Conservation (phyloP, 2,329 filamentous ascomycete genomes). For the Fusarium proliferatum region DNA sequence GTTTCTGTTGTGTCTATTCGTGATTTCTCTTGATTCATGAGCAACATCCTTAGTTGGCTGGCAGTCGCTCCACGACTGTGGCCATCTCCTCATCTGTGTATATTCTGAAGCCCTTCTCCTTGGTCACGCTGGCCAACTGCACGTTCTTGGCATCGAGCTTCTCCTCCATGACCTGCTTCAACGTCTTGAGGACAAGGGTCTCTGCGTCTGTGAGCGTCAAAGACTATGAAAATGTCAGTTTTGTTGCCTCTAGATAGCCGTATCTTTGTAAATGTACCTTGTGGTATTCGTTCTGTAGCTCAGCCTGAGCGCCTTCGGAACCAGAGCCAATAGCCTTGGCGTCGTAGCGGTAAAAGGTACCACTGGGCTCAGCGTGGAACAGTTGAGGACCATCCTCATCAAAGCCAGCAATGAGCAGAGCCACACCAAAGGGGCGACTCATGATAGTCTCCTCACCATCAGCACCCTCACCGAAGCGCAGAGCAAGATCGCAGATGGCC, state of each 20-base stretch:
- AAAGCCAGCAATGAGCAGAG: conserved; percentile 93
- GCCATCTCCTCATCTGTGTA: conserved; percentile 99
- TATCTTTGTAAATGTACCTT: conserved; percentile 64
- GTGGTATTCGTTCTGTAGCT: conserved; percentile 98
- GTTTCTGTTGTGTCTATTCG: conserved; percentile 39
- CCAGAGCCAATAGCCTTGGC: conserved; percentile 98
- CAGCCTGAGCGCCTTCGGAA: conserved; percentile 95
- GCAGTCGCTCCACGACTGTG: conserved; percentile 85
- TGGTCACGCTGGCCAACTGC: conserved; percentile 96
- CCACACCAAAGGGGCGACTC: conserved; percentile 96
- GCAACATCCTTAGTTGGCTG: conserved; percentile 64
- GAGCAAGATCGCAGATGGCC: conserved; percentile 95
- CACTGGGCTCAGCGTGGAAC: conserved; percentile 97
- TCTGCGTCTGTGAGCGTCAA: conserved; percentile 93
- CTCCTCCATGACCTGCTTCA: conserved; percentile 99
- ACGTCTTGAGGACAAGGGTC: conserved; percentile 93
- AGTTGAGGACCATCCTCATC: conserved; percentile 97
- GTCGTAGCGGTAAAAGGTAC: conserved; percentile 99
- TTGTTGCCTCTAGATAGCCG: background rate
- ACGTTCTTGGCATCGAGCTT: conserved; percentile 99
- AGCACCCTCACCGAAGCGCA: conserved; percentile 96
- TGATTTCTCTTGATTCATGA: conserved; percentile 36
- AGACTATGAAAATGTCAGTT: conserved; percentile 63
- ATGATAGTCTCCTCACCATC: conserved; percentile 99
- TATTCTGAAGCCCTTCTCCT: conserved; percentile 98